phyloP scores from a whole-genome alignment of 208 protist genomes.

The Endotrypanum monterogeii region DNA sequence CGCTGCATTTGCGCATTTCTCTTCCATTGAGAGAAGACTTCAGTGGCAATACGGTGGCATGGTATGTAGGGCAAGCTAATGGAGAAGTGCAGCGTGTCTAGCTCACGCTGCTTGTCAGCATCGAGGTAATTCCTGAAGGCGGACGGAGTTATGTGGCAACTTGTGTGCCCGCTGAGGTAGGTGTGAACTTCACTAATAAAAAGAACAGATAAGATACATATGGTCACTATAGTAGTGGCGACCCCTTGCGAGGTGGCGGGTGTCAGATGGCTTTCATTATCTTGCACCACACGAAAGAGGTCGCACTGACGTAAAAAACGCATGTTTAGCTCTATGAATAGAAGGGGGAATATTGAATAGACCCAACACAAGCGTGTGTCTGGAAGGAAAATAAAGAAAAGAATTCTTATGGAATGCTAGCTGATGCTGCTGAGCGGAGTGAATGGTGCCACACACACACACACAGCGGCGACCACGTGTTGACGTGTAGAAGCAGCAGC shows the following conservation, averaged over 20 bases:
- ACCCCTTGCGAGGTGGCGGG: conserved; percentile 31
- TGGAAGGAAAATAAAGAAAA: too few relatives aligned
- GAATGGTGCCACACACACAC: too few relatives aligned
- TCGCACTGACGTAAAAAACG: conserved; percentile 33
- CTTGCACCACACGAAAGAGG: conserved; percentile 46
- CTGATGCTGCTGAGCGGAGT: not conserved
- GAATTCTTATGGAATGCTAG: not conserved
- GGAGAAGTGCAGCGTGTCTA: conserved; percentile 29
- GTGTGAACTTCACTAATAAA: conserved; percentile 19
- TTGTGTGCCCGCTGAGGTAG: conserved; percentile 37
- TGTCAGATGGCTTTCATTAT: conserved; percentile 38
- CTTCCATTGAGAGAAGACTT: conserved; percentile 5
- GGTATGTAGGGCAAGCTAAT: conserved; percentile 29
- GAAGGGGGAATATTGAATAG: not conserved
- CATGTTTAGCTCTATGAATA: conserved; percentile 3
- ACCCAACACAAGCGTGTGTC: not conserved
- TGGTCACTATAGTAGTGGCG: conserved; percentile 22
- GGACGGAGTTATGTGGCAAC: conserved; percentile 33
- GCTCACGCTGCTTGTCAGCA: not conserved
- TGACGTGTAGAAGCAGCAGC: too few relatives aligned
- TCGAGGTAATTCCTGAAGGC: conserved; percentile 27
- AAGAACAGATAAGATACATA: conserved; percentile 22
- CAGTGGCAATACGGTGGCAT: conserved; percentile 20
- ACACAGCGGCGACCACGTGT: too few relatives aligned
- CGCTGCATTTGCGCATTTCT: conserved; percentile 5